Conservation (phyloP, 1,284 basidiomycete species). For the Papiliotrema laurentii region DNA sequence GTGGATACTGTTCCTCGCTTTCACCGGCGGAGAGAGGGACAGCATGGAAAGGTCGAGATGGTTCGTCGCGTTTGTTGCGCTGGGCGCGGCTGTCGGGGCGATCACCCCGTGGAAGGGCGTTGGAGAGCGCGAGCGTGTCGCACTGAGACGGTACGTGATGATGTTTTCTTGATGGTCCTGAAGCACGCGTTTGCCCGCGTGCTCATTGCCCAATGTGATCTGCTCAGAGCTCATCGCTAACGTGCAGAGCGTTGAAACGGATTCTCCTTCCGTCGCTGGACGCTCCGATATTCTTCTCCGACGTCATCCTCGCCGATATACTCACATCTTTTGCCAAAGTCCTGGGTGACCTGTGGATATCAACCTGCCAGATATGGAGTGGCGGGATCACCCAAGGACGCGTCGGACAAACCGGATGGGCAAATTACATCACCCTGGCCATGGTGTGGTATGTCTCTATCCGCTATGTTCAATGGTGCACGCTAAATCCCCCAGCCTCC, state of each 20-base stretch:
- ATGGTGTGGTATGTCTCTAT: constrained; percentile 70
- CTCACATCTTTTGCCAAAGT: constrained; percentile 97
- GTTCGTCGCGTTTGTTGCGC: constrained; percentile 63
- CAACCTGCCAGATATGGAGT: constrained; percentile 64
- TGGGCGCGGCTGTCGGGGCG: constrained; percentile 58
- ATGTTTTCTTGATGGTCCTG: neutral
- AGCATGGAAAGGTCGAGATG: constrained; percentile 69
- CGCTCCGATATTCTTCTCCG: constrained; percentile 74
- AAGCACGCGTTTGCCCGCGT: neutral
- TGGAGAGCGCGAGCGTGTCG: constrained; percentile 65
- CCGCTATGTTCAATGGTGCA: neutral
- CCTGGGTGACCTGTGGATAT: constrained; percentile 88
- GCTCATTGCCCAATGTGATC: too few species aligned
- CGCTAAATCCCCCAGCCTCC: constrained; percentile 60
- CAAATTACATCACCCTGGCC: constrained; percentile 69
- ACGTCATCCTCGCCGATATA: constrained; percentile 91
- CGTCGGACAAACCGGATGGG: constrained; percentile 60
- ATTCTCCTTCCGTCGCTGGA: constrained; percentile 65
- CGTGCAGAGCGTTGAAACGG: constrained; percentile 59
- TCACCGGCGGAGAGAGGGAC: constrained; percentile 57
- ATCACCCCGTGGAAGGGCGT: constrained; percentile 64
- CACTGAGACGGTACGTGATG: constrained; percentile 63
- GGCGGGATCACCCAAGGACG: constrained; percentile 65
- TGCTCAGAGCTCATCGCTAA: neutral
- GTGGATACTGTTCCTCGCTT: constrained; percentile 63